Percentiles rank a stretch among this genome's conserved stretches.
phyloP scores from a whole-genome alignment of 108 stramenopile species.

The Licmophora abbreviata region DNA sequence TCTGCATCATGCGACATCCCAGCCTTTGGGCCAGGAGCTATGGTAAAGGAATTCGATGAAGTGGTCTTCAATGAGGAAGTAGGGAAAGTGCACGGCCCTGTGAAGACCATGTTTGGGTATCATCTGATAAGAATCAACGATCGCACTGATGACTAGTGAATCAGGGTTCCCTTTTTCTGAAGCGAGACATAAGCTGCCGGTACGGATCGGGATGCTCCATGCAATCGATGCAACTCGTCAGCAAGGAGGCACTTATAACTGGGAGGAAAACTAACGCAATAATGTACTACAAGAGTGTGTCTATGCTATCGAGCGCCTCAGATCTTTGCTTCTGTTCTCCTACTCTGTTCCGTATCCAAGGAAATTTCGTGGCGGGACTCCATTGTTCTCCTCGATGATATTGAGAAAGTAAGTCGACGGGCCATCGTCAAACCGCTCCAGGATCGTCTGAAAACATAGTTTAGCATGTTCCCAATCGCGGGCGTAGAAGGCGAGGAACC shows the following conservation, averaged over 20 bases:
- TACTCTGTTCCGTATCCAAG: constrained; percentile 15
- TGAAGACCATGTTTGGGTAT: constrained; percentile 61
- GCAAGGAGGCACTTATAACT: too few species aligned
- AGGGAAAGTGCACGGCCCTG: constrained; percentile 43
- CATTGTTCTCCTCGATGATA: constrained; percentile 47
- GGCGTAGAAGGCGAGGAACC: constrained; percentile 53
- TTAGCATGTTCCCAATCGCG: constrained; percentile 63
- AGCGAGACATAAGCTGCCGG: too few species aligned
- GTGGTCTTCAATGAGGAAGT: constrained; percentile 46
- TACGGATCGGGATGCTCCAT: too few species aligned
- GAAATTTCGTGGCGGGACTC: constrained; percentile 53
- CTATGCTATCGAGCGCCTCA: too few species aligned
- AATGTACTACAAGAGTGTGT: too few species aligned
- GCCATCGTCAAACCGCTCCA: constrained; percentile 65
- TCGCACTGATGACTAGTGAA: constrained; percentile 24
- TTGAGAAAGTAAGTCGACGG: constrained; percentile 66
- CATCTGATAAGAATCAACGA: constrained; percentile 68
- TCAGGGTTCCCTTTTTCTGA: too few species aligned
- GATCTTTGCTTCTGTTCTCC: too few species aligned
- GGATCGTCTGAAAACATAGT: constrained; percentile 41
- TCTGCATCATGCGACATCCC: too few species aligned
- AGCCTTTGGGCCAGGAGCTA: constrained; percentile 58
- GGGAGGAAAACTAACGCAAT: too few species aligned
- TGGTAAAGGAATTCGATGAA: constrained; percentile 73
- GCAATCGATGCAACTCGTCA: too few species aligned